Base-by-base conservation (phyloP, 2,329 filamentous ascomycete species). In the Pseudogymnoascus sp. region DNA sequence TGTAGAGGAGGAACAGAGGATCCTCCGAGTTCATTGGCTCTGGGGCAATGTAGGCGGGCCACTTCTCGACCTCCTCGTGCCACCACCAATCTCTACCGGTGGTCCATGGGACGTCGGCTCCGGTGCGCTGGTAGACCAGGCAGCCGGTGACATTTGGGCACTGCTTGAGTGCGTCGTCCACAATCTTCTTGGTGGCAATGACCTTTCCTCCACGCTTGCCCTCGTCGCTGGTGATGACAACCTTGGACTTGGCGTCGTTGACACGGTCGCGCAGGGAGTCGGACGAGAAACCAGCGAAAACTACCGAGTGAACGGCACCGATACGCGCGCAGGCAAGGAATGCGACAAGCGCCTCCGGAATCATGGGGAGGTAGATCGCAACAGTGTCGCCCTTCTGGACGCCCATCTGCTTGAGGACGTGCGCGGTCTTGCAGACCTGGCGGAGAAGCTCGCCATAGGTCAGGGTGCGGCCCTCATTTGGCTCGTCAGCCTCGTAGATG, bases 21-120 rank as follows among this genome's bases (percentile, higher is more conserved):
- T 99, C 95, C 78, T 99, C 95, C 0, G 95, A 90, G 81, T 85
- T 91, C 84, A 99, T 89, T 69, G 86, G 79, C 81, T 96, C 93
- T 10, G 93, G 93, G 31, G 93, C 82, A 74, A 96, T 88, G 82
- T 98, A 98, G 72, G 86, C 83, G 68, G 95, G 95, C 85, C 92
- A 98, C 81, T 97, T 98, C 76, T 96, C 91, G 63, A 93, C 88
- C 83, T 98, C 93, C 80, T 98, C 95, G 78, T 98, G 92, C 95
- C 95, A 99, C 95, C 95, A 99, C 74, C 86, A 83, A 78, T 99
- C 95, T 73, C 95, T 88, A 69, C 92, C 92, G 70, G 85, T 79
- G 62, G 92, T 96, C 90, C 90, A 93, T 68, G 93, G 93, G 19
- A 98, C 88, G 62, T 97, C 92, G 60, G 92, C 88, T 62, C 93